These are phyloP conservation scores for Xylariaceae sp. DNA, from an alignment of 2,329 filamentous ascomycete genomes.

Conservation along the genomic window DNA sequence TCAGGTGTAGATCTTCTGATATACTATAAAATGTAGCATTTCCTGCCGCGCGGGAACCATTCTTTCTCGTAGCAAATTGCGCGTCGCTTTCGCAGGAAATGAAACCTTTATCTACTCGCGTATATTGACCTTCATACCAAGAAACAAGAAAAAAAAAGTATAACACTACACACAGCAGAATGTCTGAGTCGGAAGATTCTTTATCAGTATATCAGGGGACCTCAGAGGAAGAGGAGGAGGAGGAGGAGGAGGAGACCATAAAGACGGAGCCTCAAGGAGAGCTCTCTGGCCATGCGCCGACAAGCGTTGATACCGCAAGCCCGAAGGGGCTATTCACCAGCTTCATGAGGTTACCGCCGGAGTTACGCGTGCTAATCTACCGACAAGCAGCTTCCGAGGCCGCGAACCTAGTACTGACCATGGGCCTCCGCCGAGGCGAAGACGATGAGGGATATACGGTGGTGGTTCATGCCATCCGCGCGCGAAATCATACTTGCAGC, in stretches of 20 bases:
- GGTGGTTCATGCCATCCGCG: background rate
- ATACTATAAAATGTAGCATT: background rate
- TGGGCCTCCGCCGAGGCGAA: background rate
- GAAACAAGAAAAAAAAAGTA: too few relatives aligned
- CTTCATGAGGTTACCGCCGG: background rate
- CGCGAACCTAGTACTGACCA: background rate
- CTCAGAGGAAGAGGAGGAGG: too few relatives aligned
- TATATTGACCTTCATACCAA: background rate
- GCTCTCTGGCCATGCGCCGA: too few relatives aligned
- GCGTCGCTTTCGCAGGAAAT: background rate
- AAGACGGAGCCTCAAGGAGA: background rate
- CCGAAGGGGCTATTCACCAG: background rate
- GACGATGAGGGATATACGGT: background rate
- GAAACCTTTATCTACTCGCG: background rate
- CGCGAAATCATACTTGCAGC: background rate
- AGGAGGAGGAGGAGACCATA: too few relatives aligned
- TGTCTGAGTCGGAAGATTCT: background rate
- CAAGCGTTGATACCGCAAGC: too few relatives aligned
- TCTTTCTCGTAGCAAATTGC: background rate
- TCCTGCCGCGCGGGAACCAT: background rate
- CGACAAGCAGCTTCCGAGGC: background rate
- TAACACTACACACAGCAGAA: background rate
- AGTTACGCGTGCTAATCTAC: background rate
- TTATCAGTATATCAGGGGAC: background rate
- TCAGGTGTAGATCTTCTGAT: too few relatives aligned